A percentile compares a stretch with the other conserved stretches of the same genome.
Evolutionary conservation across 2,329 filamentous ascomycete species (phyloP).

Genomic region (Clonostachys chloroleuca): DNA sequence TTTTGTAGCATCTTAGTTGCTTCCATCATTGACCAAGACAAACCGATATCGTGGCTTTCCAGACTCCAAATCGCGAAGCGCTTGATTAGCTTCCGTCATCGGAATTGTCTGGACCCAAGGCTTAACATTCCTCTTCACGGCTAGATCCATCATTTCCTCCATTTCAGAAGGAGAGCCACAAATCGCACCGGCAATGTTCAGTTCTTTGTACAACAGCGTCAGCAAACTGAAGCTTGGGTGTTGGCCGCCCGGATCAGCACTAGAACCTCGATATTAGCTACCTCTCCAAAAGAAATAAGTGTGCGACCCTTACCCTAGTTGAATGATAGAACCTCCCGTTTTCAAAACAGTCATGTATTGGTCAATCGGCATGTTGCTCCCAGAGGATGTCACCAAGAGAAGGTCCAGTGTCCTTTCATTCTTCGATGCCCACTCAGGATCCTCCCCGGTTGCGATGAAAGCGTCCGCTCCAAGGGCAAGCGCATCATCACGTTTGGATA

Average conservation of each 20-base stretch:
- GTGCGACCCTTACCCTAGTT: conserved; percentile 17
- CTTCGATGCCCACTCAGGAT: conserved; percentile 48
- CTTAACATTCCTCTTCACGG: conserved; percentile 47
- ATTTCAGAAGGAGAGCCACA: conserved; percentile 53
- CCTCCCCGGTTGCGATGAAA: conserved; percentile 35
- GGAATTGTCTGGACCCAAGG: conserved; percentile 51
- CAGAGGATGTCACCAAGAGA: conserved; percentile 53
- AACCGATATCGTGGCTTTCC: conserved; percentile 47
- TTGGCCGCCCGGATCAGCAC: neutral
- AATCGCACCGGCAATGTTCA: conserved; percentile 29
- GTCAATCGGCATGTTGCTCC: conserved; percentile 48
- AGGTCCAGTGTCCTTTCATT: conserved; percentile 48
- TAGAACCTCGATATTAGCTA: conserved; percentile 1
- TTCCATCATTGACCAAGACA: conserved; percentile 33
- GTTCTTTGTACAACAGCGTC: conserved; percentile 21
- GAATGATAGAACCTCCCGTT: neutral
- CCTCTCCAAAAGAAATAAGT: neutral
- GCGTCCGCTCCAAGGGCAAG: conserved; percentile 53
- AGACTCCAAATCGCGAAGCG: conserved; percentile 49
- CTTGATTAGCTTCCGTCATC: conserved; percentile 52
- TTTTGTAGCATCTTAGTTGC: neutral
- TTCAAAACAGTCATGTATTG: conserved; percentile 36
- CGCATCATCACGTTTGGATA: conserved; percentile 49
- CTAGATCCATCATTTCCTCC: conserved; percentile 53
- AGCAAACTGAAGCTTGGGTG: conserved; percentile 30